Evolutionary conservation across 1,139 yeast genomes (phyloP), one percentile per base, ranked within the genome.

Genomic region (Blastobotrys malaysiensis): DNA sequence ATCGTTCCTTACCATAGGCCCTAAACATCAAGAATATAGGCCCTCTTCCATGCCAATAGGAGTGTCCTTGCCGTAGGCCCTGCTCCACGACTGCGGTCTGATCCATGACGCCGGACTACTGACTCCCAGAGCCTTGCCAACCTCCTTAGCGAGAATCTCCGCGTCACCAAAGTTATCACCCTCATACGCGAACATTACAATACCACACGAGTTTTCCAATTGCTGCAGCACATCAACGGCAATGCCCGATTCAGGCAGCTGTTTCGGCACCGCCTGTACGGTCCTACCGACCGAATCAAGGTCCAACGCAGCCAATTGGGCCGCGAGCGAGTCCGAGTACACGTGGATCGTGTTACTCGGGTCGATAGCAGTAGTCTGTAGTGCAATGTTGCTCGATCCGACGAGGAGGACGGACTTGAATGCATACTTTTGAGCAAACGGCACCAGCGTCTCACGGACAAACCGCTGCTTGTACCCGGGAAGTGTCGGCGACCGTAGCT

Each of bases 121-220:
- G 21, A 46, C 9, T 2, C 46, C 18, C 16, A 46, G 39, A 24
- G 54, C 51, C 49, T 51, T 53, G 58, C 59, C 43, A 51, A 77
- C 50, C 0, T 69, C 65, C 6, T 62, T 61, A 3, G 88, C 86
- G 58, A 87, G 72, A 11, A 70, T 64, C 53, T 75, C 77, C 0
- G 95, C 95, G 67, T 90, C 97, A 22, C 72, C 69, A 49, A 84
- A 80, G 67, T 91, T 91, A 69, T 90, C 97, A 27, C 98, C 97
- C 68, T 91, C 97, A 65, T 88, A 89, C 1, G 85, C 95, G 65
- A 77, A 84, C 18, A 81, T 74, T 18, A 68, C 67, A 1, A 70
- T 65, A 59, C 48, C 64, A 57, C 26, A 55, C 50, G 48, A 60
- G 50, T 31, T 26, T 3, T 45, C 55, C 20, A 27, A 45, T 22